Evolutionary conservation across 2,329 filamentous ascomycete species (phyloP).

Genomic region (Raffaelea arxii): DNA sequence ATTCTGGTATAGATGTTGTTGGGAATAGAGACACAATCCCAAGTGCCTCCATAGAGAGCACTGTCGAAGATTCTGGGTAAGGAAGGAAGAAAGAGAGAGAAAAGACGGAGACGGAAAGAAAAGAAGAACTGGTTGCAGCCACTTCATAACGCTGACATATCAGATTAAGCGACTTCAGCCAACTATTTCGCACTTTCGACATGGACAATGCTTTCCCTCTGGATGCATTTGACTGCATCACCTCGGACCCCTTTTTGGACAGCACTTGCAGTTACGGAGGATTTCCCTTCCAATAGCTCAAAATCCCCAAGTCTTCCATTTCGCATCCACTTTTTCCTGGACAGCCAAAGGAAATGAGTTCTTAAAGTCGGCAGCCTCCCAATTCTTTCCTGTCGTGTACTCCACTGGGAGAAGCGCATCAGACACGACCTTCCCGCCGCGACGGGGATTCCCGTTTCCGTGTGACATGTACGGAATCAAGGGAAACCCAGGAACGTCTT

Average conservation of each 20-base stretch:
- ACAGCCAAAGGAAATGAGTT: constrained; percentile 27
- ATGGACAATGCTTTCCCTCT: neutral
- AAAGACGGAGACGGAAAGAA: too few species aligned
- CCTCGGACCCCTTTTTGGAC: neutral
- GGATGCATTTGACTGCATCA: constrained; percentile 1
- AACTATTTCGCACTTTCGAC: neutral
- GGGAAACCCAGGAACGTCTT: constrained; percentile 32
- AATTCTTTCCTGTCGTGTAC: constrained; percentile 26
- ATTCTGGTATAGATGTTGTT: too few species aligned
- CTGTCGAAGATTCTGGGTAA: too few species aligned
- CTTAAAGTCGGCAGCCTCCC: constrained; percentile 22
- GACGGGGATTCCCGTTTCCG: constrained; percentile 20
- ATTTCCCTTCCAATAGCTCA: too few species aligned
- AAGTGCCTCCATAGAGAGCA: too few species aligned
- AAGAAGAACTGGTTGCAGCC: too few species aligned
- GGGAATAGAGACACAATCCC: too few species aligned
- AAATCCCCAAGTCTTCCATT: constrained; percentile 17
- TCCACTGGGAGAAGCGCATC: constrained; percentile 32
- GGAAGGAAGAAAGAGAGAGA: too few species aligned
- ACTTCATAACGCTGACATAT: too few species aligned
- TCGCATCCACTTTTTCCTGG: constrained; percentile 25
- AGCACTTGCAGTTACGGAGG: neutral
- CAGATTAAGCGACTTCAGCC: neutral
- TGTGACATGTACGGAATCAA: constrained; percentile 38
- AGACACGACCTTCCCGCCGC: constrained; percentile 35